A percentile compares a stretch with the other conserved stretches of the same genome.
Conservation (phyloP, 345 rosid species). For the Boechera retrofracta region DNA sequence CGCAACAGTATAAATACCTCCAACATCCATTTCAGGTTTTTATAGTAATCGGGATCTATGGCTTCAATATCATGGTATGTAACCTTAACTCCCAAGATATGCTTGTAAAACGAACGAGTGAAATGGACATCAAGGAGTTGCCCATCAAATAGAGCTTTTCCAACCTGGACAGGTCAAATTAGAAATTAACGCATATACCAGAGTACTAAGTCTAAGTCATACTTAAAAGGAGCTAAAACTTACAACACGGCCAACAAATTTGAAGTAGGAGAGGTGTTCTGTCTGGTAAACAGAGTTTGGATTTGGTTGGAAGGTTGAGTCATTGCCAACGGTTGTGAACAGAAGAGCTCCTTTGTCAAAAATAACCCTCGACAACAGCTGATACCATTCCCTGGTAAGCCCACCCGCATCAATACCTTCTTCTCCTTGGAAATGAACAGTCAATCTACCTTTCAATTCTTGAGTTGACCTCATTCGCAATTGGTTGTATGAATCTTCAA, state of each 20-base stretch:
- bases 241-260: slow-evolving; percentile 96
- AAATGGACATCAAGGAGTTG: slow-evolving; percentile 97
- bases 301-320: slow-evolving; percentile 96
- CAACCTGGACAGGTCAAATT: slow-evolving; percentile 64
- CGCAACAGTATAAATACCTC: slow-evolving; percentile 60
- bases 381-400: slow-evolving; percentile 99
- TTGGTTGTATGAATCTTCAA: slow-evolving; percentile 98
- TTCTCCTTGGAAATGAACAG: slow-evolving; percentile 96
- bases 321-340: slow-evolving; percentile 97
- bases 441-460: slow-evolving; percentile 92
- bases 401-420: slow-evolving; percentile 99
- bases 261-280: slow-evolving; percentile 97
- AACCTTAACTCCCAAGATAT: slow-evolving; percentile 87
- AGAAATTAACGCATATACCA: slow-evolving; percentile 28
- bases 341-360: slow-evolving; percentile 95
- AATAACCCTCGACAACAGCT: slow-evolving; percentile 89
- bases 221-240: slow-evolving; percentile 44
- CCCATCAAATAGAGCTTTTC: slow-evolving; percentile 94
- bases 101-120: slow-evolving; percentile 98
- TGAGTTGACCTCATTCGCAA: slow-evolving; percentile 80
- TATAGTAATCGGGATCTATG: slow-evolving; percentile 91
- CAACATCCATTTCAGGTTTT: slow-evolving; percentile 93
- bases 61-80: slow-evolving; percentile 98
- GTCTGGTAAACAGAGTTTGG: slow-evolving; percentile 97
- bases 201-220: neutral